Percentiles rank a stretch among this genome's conserved stretches.
Evolutionary conservation across 192 early-diverging fungal genomes (phyloP).

Genomic region (Funneliformis geosporum): DNA sequence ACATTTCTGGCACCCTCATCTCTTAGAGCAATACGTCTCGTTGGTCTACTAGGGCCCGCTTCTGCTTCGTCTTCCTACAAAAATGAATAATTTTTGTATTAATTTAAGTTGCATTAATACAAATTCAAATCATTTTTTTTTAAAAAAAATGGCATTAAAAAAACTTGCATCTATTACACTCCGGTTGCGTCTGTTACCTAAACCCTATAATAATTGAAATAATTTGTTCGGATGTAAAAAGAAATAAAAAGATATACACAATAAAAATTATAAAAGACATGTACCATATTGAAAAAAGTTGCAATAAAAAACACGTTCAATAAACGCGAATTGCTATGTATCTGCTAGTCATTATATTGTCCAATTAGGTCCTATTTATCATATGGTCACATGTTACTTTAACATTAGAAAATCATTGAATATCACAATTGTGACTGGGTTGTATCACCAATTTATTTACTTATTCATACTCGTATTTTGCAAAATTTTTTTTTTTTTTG

Average conservation of each 20-base stretch:
- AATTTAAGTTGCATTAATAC: no score
- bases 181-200: not conserved
- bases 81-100: not conserved
- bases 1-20: not conserved
- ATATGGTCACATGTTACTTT: not conserved
- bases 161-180: not conserved
- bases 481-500: no score
- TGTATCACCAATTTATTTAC: not conserved
- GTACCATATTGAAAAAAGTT: not conserved
- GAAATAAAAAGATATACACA: not conserved
- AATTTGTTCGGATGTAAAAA: not conserved
- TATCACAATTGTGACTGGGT: not conserved
- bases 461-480: not conserved
- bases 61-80: not conserved
- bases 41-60: not conserved
- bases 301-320: not conserved
- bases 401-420: not conserved
- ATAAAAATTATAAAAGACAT: not conserved
- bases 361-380: not conserved
- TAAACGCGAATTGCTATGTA: not conserved
- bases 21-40: not conserved
- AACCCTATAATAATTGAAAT: not conserved
- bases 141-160: no score
- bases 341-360: not conserved
- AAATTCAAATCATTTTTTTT: no score